Percentiles rank a stretch among this genome's conserved stretches.
These are phyloP conservation scores for Phoenix roebelenii DNA, from an alignment of 176 grass and related monocot species.

Conservation along the genomic window DNA sequence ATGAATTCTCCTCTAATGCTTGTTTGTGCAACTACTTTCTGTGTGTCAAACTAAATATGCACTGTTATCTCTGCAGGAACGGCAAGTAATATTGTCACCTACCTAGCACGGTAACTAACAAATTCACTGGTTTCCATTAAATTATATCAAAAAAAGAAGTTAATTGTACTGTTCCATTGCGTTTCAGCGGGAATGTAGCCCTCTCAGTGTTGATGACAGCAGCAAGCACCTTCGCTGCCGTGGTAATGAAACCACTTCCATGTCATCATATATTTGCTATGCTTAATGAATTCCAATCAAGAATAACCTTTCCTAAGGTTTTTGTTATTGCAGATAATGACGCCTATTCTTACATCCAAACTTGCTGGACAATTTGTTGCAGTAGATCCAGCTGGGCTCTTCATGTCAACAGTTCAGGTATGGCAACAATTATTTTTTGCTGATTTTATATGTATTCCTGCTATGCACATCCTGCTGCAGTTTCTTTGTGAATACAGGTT, in stretches of 20 bases:
- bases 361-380: conserved; percentile 84
- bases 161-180: not conserved
- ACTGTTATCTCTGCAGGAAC: conserved; percentile 52
- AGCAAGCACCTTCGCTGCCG: conserved; percentile 68
- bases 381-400: conserved; percentile 74
- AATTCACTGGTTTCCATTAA: not conserved
- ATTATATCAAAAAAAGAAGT: too few relatives aligned
- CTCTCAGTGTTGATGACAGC: conserved; percentile 95
- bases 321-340: conserved; percentile 52
- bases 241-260: conserved; percentile 37
- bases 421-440: not conserved
- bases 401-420: conserved; percentile 85
- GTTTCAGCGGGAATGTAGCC: conserved; percentile 77
- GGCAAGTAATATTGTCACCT: conserved; percentile 90
- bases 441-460: not conserved
- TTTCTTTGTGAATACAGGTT: conserved; percentile 41
- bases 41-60: conserved; percentile 22
- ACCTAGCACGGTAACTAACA: conserved; percentile 68
- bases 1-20: not conserved
- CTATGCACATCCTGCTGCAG: not conserved
- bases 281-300: not conserved
- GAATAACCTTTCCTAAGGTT: not conserved
- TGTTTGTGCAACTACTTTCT: not conserved
- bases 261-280: conserved; percentile 3
- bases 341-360: conserved; percentile 82